Evolutionary conservation across 495 filamentous ascomycete species (phyloP).

Genomic region (Trichoderma virens): DNA sequence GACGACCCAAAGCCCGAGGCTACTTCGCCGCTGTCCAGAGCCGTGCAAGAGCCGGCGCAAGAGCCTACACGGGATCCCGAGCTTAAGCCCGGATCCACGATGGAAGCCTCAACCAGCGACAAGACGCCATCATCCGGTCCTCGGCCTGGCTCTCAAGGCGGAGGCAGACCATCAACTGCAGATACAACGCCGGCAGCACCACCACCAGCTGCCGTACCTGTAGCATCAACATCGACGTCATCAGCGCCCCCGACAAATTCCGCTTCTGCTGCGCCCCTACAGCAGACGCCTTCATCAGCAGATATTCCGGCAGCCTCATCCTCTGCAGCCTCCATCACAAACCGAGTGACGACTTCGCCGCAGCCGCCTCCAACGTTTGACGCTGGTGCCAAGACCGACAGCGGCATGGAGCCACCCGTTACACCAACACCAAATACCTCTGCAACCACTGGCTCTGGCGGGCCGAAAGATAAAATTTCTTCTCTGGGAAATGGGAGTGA

Average conservation of each 20-base stretch:
- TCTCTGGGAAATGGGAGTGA: neutral
- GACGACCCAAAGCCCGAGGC: neutral
- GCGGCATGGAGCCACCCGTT: neutral
- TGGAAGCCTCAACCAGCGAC: neutral
- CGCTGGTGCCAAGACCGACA: neutral
- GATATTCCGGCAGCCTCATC: neutral
- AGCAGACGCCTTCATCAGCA: neutral
- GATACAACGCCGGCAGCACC: too few relatives aligned
- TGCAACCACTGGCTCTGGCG: neutral
- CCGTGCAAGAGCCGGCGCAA: constrained; percentile 1
- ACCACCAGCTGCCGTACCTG: neutral
- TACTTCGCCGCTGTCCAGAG: neutral
- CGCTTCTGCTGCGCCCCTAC: neutral
- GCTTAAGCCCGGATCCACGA: neutral
- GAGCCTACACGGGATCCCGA: neutral
- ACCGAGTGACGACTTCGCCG: neutral
- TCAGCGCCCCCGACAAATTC: neutral
- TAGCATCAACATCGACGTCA: neutral
- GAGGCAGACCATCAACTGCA: too few relatives aligned
- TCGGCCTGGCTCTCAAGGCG: neutral
- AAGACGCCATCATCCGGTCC: neutral
- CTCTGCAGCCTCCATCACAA: neutral
- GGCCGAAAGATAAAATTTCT: neutral
- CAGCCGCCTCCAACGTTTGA: neutral
- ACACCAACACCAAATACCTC: neutral